Evolutionary conservation across 208 protist species (phyloP), one percentile per base, ranked within the genome.

Genomic region (Leishmania braziliensis): DNA sequence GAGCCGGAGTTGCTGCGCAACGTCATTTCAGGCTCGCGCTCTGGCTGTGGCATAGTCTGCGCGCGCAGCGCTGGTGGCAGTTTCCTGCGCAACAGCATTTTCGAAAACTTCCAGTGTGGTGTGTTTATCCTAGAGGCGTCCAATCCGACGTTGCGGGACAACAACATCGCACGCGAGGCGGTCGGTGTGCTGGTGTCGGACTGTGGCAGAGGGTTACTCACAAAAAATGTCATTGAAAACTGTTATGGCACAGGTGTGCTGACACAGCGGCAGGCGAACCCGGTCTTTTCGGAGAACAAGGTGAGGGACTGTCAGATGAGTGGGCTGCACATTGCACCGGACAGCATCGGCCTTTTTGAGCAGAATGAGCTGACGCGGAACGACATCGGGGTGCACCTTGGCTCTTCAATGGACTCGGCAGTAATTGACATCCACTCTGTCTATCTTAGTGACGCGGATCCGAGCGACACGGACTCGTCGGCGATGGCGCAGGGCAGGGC

Each of bases 331-430:
- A 70, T 96, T 8, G 84, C 90, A 14, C 75, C 84, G 4, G 92
- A 94, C 50, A 90, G 91, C 14, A 18, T 77, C 29, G 93, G 95
- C 33, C 80, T 70, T 5, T 90, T 95, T 78, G 75, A 66, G 43
- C 78, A 81, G 9, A 97, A 97, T 77, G 78, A 89, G 3, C 75
- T 97, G 58, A 88, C 65, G 65, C 82, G 90, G 51, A 96, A 95
- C 80, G 92, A 93, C 78, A 88, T 96, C 33, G 94, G 92, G 46
- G 83, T 97, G 6, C 94, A 97, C 50, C 78, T 94, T 23, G 94
- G 94, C 46, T 92, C 92, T 46, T 84, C 84, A 26, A 75, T 90
- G 51, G 78, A 84, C 46, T 84, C 81, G 6, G 86, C 88, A 16
- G 81, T 81, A 26, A 74, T 97, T 14, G 83, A 94, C n/a, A n/a